Evolutionary conservation across 2,329 filamentous ascomycete genomes (phyloP).

Genomic region (Apiospora koreana): DNA sequence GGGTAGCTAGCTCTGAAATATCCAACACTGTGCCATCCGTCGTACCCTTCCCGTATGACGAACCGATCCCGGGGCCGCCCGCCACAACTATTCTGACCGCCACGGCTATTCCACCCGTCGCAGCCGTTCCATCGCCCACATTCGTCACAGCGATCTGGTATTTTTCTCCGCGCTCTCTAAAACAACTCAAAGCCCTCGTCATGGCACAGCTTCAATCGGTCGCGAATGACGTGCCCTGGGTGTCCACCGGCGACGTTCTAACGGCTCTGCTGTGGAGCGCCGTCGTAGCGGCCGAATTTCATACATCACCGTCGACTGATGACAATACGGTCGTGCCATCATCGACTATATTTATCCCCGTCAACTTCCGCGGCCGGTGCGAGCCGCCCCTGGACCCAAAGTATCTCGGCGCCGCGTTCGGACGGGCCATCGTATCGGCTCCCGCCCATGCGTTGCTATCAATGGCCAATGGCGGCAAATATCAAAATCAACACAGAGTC

Average conservation of each 20-base stretch:
- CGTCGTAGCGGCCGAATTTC: slow-evolving; percentile 18
- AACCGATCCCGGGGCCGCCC: background rate
- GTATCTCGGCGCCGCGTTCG: slow-evolving; percentile 32
- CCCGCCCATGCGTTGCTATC: slow-evolving; percentile 15
- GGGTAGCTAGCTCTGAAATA: background rate
- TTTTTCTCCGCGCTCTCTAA: slow-evolving; percentile 23
- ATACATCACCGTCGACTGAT: too few relatives aligned
- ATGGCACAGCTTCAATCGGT: slow-evolving; percentile 18
- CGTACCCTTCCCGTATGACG: background rate
- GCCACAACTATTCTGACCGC: too few relatives aligned
- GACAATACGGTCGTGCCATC: background rate
- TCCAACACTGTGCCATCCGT: background rate
- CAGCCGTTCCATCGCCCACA: background rate
- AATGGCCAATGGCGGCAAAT: too few relatives aligned
- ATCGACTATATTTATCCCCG: slow-evolving; percentile 23
- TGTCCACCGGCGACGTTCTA: slow-evolving; percentile 30
- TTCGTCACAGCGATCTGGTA: slow-evolving; percentile 21
- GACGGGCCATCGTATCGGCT: slow-evolving; percentile 24
- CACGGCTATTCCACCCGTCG: too few relatives aligned
- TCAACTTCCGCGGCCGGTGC: slow-evolving; percentile 27
- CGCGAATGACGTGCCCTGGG: slow-evolving; percentile 19
- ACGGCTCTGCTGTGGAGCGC: slow-evolving; percentile 31
- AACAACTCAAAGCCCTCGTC: slow-evolving; percentile 21
- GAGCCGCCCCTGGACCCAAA: slow-evolving; percentile 22
- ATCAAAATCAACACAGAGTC: background rate